These are phyloP conservation scores for Hura crepitans DNA, from an alignment of 441 rosid genomes.

Conservation along the genomic window DNA sequence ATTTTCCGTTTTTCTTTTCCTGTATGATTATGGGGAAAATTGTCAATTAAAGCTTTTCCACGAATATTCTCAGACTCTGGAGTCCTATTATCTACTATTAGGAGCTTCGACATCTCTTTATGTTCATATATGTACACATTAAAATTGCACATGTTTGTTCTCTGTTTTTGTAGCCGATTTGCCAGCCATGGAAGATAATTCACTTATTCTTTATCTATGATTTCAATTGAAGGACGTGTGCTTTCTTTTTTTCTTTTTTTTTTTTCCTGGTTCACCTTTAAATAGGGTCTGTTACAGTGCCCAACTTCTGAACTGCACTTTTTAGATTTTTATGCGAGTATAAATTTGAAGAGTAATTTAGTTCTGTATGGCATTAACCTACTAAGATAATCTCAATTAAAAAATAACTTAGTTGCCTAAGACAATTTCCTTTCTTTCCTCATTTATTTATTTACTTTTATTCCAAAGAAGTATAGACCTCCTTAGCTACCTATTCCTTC, in stretches of 20 bases:
- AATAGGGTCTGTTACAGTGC: background rate
- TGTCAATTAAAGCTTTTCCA: background rate
- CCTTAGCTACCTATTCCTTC: background rate
- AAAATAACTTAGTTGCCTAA: background rate
- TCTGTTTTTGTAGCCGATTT: background rate
- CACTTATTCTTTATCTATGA: background rate
- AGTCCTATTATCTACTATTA: background rate
- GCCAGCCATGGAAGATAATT: background rate
- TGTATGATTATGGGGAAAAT: background rate
- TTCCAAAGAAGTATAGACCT: background rate
- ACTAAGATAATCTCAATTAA: background rate
- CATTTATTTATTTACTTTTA: background rate
- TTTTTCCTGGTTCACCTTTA: background rate
- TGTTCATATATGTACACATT: background rate
- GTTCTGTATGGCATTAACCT: background rate
- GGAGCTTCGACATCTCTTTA: background rate
- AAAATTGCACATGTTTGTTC: background rate
- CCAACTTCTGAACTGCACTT: background rate
- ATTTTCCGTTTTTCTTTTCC: background rate
- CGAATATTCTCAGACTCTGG: background rate
- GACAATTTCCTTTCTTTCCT: background rate
- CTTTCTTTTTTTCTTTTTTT: too few relatives aligned
- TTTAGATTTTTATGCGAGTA: background rate
- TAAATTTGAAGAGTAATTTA: background rate
- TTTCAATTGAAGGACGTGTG: background rate